Conservation (phyloP, 331 rosid species). For the Dryas integrifolia region DNA sequence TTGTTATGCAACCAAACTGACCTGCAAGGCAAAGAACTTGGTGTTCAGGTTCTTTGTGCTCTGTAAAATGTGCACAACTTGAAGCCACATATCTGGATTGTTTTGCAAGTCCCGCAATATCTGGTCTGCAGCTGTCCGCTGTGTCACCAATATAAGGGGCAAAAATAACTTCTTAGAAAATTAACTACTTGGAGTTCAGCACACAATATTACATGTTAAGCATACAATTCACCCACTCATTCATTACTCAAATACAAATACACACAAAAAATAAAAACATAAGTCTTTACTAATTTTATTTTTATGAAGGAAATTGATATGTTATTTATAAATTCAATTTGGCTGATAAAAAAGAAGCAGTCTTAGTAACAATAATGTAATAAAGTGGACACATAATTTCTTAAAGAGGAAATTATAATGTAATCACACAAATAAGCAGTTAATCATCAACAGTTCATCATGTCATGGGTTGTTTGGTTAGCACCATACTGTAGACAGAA, state of each 20-base stretch:
- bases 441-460: background rate
- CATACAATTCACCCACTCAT: background rate
- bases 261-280: no score
- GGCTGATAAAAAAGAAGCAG: no score
- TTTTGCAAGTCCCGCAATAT: constrained; percentile 88
- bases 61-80: constrained; percentile 93
- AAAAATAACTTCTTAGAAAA: background rate
- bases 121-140: constrained; percentile 95
- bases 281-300: background rate
- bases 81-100: constrained; percentile 96
- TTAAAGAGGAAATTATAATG: background rate
- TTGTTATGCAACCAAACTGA: constrained; percentile 30
- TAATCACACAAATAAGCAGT: background rate
- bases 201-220: background rate
- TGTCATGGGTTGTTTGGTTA: background rate
- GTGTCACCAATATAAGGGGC: constrained; percentile 22
- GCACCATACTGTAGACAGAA: background rate
- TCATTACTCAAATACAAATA: background rate
- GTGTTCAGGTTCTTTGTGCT: constrained; percentile 78
- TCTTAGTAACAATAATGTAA: no score
- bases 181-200: background rate
- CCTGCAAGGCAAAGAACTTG: constrained; percentile 98
- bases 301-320: background rate
- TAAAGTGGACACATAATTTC: background rate
- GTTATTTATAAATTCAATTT: background rate